Evolutionary conservation across 495 filamentous ascomycete species (phyloP), one percentile per base, ranked within the genome.

Genomic region (Patellaria atrata): DNA sequence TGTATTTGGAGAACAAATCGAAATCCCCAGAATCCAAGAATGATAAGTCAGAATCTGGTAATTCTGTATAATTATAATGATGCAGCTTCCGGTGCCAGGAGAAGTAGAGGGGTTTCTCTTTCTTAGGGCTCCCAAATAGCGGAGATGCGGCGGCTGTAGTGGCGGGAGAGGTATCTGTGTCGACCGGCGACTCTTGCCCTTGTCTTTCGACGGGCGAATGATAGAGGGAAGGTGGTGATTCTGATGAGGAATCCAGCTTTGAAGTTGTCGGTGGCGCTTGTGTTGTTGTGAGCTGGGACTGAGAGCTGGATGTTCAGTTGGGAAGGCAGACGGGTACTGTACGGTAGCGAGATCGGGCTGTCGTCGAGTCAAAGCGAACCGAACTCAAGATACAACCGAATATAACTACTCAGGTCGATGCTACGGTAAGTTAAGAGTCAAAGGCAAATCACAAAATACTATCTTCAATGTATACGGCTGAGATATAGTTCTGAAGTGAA

Each of bases 1-100:
- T 44, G 17, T 55, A 50, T 18, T 55, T 54, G 31, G 57, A 47
- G 48, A 68, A 69, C 29, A 68, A 55, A 40, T 58, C 58, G 37
- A 66, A 61, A 38, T 61, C 56, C 32, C 58, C 59, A 23, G 57
- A 34, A 40, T 62, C 61, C 27, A 47, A 39, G 42, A 56, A 56
- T 21, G 56, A 44, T 18, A 54, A 39, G 25, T 56, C 53, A 34
- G 62, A 56, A 38, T 60, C 59, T 7, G 47, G 32, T 43, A 56
- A 55, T 28, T 58, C 50, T n/a, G n/a, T n/a, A n/a, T n/a, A n/a
- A n/a, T n/a, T n/a, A n/a, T n/a, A n/a, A n/a, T n/a, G n/a, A 33
- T 50, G 39, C 18, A 52, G 43, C 35, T 52, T 60, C 27, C 48
- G 44, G 35, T 60, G 45, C 56, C 60, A 62, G 33, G 61, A 50